Percentiles rank a stretch among this genome's conserved stretches.
Conservation (phyloP, 768 basidiomycete species). For the Aureoboletus auriporus region DNA sequence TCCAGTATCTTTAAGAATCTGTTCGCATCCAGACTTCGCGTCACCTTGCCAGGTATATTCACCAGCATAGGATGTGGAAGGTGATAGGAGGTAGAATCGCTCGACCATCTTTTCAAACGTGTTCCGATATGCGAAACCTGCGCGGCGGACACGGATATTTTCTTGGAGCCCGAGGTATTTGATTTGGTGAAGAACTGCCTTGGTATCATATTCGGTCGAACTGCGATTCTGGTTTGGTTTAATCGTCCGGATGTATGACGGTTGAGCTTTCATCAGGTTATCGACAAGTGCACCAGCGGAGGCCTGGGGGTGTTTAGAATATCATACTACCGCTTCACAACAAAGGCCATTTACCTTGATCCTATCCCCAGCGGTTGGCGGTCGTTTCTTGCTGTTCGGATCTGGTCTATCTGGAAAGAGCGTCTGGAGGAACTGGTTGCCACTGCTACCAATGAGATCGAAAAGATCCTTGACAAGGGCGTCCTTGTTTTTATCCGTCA, state of each 20-base stretch:
- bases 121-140: slow-evolving; percentile 97
- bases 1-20: slow-evolving; percentile 91
- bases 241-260: slow-evolving; percentile 98
- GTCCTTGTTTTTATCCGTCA: slow-evolving; percentile 99
- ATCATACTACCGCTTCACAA: neutral
- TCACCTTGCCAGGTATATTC: slow-evolving; percentile 98
- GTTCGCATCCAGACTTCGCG: slow-evolving; percentile 84
- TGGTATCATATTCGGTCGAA: slow-evolving; percentile 84
- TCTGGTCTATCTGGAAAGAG: slow-evolving; percentile 95
- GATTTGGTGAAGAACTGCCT: slow-evolving; percentile 97
- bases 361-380: slow-evolving; percentile 95
- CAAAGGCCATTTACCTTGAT: slow-evolving; percentile 65
- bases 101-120: slow-evolving; percentile 99
- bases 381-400: slow-evolving; percentile 95
- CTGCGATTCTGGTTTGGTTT: slow-evolving; percentile 98
- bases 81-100: slow-evolving; percentile 93
- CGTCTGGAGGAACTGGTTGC: slow-evolving; percentile 80
- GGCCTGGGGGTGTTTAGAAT: slow-evolving; percentile 37
- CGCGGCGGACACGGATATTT: slow-evolving; percentile 95
- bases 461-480: slow-evolving; percentile 91
- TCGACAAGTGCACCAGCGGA: slow-evolving; percentile 97
- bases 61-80: slow-evolving; percentile 94
- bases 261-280: slow-evolving; percentile 95
- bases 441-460: slow-evolving; percentile 78
- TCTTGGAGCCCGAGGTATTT: slow-evolving; percentile 98